Evolutionary conservation across 805 yeast species (phyloP), one percentile per base, ranked within the genome.

Genomic region (Candida silvicultrix): DNA sequence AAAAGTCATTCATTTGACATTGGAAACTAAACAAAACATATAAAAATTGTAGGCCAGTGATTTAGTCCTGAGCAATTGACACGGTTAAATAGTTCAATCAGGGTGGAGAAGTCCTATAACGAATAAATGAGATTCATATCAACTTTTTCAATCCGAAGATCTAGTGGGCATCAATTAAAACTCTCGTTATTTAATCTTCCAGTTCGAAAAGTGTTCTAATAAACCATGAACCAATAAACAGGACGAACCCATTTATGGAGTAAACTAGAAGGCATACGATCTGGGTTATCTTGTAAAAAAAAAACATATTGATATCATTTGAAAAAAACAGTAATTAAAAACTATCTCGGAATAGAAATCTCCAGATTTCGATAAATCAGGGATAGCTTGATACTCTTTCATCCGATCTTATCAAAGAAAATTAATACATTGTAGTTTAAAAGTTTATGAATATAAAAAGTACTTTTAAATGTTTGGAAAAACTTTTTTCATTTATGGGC

Each of bases 161-260:
- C 40, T 16, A 40, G 25, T 19, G 28, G 21, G 25, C n/a, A 9
- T 14, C 29, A 23, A 34, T 11, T n/a, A 31, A 31, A 21, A n/a
- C 32, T 16, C 44, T 8, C 29, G 38, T 35, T 42, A 34, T 34
- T 59, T 59, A 45, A 41, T 58, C 62, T 58, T 47, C 62, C 64
- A 55, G 50, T 45, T 48, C 47, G 59, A 51, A 58, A 58, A 58
- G 62, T 59, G 56, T 59, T 59, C 64, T 54, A 56, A 21, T 38
- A 43, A 42, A 49, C 64, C 52, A 59, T 23, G 49, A 42, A 38
- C 59, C 60, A 53, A 49, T 48, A 47, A 39, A 52, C 60, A 57
- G 64, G 64, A 57, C 64, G 62, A 59, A 59, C 64, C 63, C 62
- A 40, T 28, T 40, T 40, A 50, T 46, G 56, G 64, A 52, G 61